Percentiles rank a stretch among this genome's conserved stretches.
phyloP scores from a whole-genome alignment of 2,329 filamentous ascomycete species.

The Sporothrix luriei region DNA sequence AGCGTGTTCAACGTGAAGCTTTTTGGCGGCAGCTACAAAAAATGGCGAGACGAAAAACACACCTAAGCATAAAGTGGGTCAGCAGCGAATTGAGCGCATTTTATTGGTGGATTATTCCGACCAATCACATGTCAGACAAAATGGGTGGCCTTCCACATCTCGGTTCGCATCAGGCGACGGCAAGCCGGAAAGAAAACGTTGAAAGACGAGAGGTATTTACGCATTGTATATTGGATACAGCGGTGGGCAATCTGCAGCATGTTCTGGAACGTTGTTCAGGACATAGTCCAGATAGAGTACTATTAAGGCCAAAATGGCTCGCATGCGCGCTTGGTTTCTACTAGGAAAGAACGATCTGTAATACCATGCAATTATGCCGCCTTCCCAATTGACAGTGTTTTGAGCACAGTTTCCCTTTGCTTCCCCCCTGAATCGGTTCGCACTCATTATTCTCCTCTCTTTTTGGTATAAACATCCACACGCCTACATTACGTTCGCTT shows the following conservation, averaged over 20 bases:
- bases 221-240: neutral
- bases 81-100: neutral
- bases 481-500: neutral
- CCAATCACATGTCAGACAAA: neutral
- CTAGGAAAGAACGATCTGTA: slow-evolving; percentile 17
- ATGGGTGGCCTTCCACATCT: neutral
- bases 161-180: no score
- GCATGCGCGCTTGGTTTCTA: slow-evolving; percentile 1
- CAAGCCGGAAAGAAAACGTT: slow-evolving; percentile 3
- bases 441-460: neutral
- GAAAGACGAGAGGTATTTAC: slow-evolving; percentile 22
- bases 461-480: neutral
- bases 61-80: slow-evolving; percentile 21
- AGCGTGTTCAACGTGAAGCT: slow-evolving; percentile 19
- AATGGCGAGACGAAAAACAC: slow-evolving; percentile 23
- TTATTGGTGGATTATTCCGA: neutral
- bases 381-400: slow-evolving; percentile 12
- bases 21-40: slow-evolving; percentile 8
- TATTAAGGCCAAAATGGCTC: slow-evolving; percentile 14
- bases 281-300: neutral
- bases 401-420: neutral
- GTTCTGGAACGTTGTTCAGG: neutral
- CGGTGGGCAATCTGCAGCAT: neutral
- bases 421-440: neutral
- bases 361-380: neutral